Base-by-base conservation (phyloP, 73 alveolate genomes). In the Paramecium biaurelia region DNA sequence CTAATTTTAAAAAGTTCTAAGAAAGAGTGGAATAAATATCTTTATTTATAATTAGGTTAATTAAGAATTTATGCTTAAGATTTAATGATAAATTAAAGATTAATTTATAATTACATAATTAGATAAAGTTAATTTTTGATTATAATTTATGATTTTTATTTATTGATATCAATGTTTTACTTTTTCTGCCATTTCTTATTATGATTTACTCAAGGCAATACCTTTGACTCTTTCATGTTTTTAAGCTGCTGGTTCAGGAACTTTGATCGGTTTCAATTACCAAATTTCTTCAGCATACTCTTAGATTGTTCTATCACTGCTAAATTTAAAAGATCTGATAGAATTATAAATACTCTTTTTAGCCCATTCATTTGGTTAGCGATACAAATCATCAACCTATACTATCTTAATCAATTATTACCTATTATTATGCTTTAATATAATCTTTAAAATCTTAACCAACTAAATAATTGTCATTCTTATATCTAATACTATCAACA, bases 401-500 rank as follows among this genome's bases (percentile, higher is more conserved):
- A 34, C 7, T 79, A 38, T 15, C 5, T 2, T n/a, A 10, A 21
- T 23, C 0, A 47, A 2, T 79, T 30, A 79, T 79, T 79, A 79
- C 90, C 8, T 79, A 37, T 18, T 84, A 18, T 90, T 95, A 92
- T 14, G 99, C 98, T 53, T 94, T 92, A 59, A 96, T 57, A 94
- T 96, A 96, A 26, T 68, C 95, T 70, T 93, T 89, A 47, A 96
- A 96, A 56, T 96, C 99, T 89, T 92, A 93, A 45, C 98, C 95
- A 42, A 93, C 93, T 30, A 96, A 87, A 63, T 94, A 94, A 45
- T 74, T 93, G 63, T 95, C 98, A 18, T 96, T 89, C 56, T 82
- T 89, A 28, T 70, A 28, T 53, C 94, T 89, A 21, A 89, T 38
- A 14, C 88, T 43, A 70, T 70, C 87, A 1, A 89, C 49, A 37